These are phyloP conservation scores for Pseudozyma hubeiensis DNA, from an alignment of 1,284 basidiomycete genomes.

Conservation along the genomic window DNA sequence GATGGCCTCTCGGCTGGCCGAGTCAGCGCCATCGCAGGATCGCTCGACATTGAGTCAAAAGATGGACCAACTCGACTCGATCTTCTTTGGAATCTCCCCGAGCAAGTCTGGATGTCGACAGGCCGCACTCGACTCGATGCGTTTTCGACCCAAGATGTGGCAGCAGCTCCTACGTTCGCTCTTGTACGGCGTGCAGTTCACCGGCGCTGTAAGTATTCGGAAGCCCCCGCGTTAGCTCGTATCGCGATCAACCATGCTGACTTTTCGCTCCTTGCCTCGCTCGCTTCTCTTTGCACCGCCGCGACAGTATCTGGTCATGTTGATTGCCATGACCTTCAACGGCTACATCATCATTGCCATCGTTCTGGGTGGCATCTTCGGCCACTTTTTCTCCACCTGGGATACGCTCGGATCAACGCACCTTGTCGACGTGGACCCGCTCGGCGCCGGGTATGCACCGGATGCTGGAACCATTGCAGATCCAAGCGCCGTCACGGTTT, in stretches of 20 bases:
- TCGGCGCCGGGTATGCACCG: slow-evolving; percentile 20
- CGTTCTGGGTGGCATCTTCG: slow-evolving; percentile 59
- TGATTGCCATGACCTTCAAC: slow-evolving; percentile 65
- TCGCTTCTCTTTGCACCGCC: neutral
- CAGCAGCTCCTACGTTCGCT: slow-evolving; percentile 61
- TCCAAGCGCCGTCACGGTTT: neutral
- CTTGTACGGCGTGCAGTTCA: slow-evolving; percentile 58
- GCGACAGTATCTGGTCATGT: slow-evolving; percentile 60
- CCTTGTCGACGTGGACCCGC: slow-evolving; percentile 31
- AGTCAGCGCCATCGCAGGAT: slow-evolving; percentile 25
- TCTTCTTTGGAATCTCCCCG: slow-evolving; percentile 41
- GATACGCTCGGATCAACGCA: slow-evolving; percentile 53
- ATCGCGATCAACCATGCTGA: slow-evolving; percentile 1
- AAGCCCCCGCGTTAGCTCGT: neutral
- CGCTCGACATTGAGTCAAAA: slow-evolving; percentile 16
- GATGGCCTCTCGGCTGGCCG: slow-evolving; percentile 30
- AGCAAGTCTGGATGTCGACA: slow-evolving; percentile 20
- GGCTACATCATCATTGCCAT: slow-evolving; percentile 63
- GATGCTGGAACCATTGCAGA: slow-evolving; percentile 5
- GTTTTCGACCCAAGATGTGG: slow-evolving; percentile 44
- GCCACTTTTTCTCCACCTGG: slow-evolving; percentile 62
- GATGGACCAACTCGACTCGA: slow-evolving; percentile 38
- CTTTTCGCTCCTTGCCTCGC: neutral
- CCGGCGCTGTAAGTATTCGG: slow-evolving; percentile 49
- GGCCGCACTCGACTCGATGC: slow-evolving; percentile 41